Base-by-base conservation (phyloP, 352 stramenopile genomes). In the Globisporangium rhizosaccharum region DNA sequence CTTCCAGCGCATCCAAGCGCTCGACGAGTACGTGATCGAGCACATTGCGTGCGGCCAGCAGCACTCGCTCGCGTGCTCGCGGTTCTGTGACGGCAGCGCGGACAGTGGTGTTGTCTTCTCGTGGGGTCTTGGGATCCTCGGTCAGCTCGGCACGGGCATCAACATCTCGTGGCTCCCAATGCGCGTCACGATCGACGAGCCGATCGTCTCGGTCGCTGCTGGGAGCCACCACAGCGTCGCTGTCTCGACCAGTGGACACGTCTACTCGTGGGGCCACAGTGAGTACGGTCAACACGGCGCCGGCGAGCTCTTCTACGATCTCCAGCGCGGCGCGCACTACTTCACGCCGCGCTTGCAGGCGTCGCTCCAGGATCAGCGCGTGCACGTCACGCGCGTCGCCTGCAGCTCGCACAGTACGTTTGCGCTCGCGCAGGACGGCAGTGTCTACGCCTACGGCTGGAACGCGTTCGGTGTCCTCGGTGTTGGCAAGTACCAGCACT, bases 371-470 rank as follows among this genome's bases (percentile, higher is more conserved):
- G 61, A 70, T 20, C 65, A 87, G 23, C 66, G 61, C 26, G 56
- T 79, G 10, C 59, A 26, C 0, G 72, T 80, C 0, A 62, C 60
- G 18, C 61, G 57, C 28, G 72, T 81, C 10, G 62, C 73, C 15
- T 94, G 84, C 57, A 88, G 82, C 41, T 86, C 79, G 0, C 82
- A 94, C 63, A 87, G 75, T 54, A 94, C 84, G 26, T 87, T 94
- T 37, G 84, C 70, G 18, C 50, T 92, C 10, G 68, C 71, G 7
- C 54, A 56, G 0, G 75, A 87, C 58, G 79, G 77, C 1, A 71
- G 54, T 3, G 70, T 94, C 30, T 92, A 86, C 64, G 89, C 83
- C n/a, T 96, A 86, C 85, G 88, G 88, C 10, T 93, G 83, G 83
- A 93, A 93, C 49, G 77, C 79, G 1, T 93, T 91, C 20, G 83